Percentiles rank a stretch among this genome's conserved stretches.
Conservation (phyloP, 2,329 filamentous ascomycete species). For the Helotiales sp. region DNA sequence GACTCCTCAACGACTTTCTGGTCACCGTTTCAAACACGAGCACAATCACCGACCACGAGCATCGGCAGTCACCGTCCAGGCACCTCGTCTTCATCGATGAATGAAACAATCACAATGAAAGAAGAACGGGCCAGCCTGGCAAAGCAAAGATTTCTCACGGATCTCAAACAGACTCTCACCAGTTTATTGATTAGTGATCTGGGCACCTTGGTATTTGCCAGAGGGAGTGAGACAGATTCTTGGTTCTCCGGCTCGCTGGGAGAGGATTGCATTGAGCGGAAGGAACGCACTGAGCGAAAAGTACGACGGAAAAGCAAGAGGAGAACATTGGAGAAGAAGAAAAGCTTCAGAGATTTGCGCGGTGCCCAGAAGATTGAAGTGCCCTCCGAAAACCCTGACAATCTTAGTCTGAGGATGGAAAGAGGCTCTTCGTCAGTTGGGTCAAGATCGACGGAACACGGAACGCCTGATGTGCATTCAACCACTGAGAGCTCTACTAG, state of each 20-base stretch:
- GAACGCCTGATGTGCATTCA: slow-evolving; percentile 33
- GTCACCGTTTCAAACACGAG: slow-evolving; percentile 78
- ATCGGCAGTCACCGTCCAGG: slow-evolving; percentile 66
- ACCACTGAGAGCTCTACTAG: slow-evolving; percentile 39
- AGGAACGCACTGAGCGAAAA: slow-evolving; percentile 50
- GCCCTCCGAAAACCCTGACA: slow-evolving; percentile 33
- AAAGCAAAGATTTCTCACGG: slow-evolving; percentile 77
- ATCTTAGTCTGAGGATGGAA: slow-evolving; percentile 34
- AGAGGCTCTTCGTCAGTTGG: slow-evolving; percentile 31
- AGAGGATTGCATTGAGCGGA: slow-evolving; percentile 67
- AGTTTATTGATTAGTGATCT: slow-evolving; percentile 89
- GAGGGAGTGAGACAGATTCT: slow-evolving; percentile 88
- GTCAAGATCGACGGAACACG: slow-evolving; percentile 34
- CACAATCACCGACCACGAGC: slow-evolving; percentile 67
- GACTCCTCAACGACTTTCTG: slow-evolving; percentile 84
- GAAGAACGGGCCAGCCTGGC: slow-evolving; percentile 63
- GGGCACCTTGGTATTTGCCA: slow-evolving; percentile 79
- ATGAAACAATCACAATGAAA: slow-evolving; percentile 66
- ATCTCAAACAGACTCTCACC: slow-evolving; percentile 78
- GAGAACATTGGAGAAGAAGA: slow-evolving; percentile 65
- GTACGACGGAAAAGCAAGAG: slow-evolving; percentile 52
- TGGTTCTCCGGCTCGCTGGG: slow-evolving; percentile 76
- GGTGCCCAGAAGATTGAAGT: slow-evolving; percentile 50
- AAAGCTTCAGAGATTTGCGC: slow-evolving; percentile 70
- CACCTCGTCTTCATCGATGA: slow-evolving; percentile 67